Conservation (phyloP, 73 alveolate genomes). For the Paraurostyla sp. region DNA sequence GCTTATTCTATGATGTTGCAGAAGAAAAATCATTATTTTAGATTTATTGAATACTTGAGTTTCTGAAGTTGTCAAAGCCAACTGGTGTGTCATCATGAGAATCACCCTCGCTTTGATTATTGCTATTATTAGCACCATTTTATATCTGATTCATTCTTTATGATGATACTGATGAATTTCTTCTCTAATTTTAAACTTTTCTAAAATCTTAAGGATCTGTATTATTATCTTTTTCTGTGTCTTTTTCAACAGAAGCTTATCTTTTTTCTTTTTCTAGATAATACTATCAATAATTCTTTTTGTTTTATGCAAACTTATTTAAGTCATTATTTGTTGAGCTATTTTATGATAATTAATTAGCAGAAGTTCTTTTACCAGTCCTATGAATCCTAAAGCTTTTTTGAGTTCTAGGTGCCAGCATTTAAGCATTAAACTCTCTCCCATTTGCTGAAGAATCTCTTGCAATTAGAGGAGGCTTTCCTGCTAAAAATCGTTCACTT, state of each 20-base stretch:
- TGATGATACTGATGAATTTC: background rate
- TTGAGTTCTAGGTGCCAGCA: conserved; percentile 14
- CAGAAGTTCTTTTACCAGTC: conserved; percentile 35
- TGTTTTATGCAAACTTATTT: too few relatives aligned
- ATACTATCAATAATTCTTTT: too few relatives aligned
- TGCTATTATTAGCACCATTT: background rate
- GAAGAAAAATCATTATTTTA: conserved; percentile 20
- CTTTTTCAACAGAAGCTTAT: too few relatives aligned
- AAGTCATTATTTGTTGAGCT: background rate
- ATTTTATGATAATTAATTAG: background rate
- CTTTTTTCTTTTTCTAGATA: too few relatives aligned
- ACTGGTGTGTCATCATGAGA: conserved; percentile 52
- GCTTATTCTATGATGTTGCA: background rate
- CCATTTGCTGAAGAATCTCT: conserved; percentile 40
- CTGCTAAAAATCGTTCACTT: background rate
- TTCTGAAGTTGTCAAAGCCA: too few relatives aligned
- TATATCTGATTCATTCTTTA: background rate
- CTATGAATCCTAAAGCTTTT: conserved; percentile 48
- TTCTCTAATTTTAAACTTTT: background rate
- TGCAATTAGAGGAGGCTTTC: conserved; percentile 33
- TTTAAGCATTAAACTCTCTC: background rate
- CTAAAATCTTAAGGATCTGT: background rate
- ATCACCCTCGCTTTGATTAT: conserved; percentile 14
- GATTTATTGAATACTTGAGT: too few relatives aligned
- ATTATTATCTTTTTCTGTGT: conserved; percentile 12